phyloP scores from a whole-genome alignment of 2,329 filamentous ascomycete species.

The Botryotinia narcissicola region DNA sequence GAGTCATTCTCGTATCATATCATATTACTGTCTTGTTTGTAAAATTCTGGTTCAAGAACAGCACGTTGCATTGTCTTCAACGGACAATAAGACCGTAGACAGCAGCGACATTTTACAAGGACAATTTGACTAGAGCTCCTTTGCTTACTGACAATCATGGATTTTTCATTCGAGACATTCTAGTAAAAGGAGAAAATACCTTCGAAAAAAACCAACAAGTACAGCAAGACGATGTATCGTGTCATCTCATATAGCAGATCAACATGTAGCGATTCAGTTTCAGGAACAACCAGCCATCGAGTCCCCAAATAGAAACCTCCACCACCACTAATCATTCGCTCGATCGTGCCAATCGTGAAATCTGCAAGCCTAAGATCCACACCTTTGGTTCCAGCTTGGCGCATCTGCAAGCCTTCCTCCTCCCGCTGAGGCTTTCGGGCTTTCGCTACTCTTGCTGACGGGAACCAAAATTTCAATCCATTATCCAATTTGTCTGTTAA shows the following conservation, averaged over 20 bases:
- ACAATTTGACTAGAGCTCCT: not conserved
- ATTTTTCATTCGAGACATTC: not conserved
- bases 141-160: not conserved
- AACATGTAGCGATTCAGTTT: not conserved
- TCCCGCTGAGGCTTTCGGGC: slow-evolving; percentile 3
- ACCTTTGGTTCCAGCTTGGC: not conserved
- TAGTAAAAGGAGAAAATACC: not conserved
- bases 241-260: too few relatives aligned
- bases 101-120: not conserved
- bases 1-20: not conserved
- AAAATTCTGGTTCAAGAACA: not conserved
- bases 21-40: not conserved
- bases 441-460: not conserved
- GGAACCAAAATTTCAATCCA: not conserved
- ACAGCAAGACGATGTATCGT: not conserved
- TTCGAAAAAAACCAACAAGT: not conserved
- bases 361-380: not conserved
- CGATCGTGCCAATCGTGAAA: not conserved
- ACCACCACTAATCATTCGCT: not conserved
- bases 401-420: not conserved
- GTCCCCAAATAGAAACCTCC: not conserved
- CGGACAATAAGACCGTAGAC: rapidly evolving
- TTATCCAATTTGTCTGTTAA: not conserved
- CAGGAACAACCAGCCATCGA: not conserved
- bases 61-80: not conserved